phyloP scores from a whole-genome alignment of 2,329 filamentous ascomycete species.

The Scytalidium sp. region DNA sequence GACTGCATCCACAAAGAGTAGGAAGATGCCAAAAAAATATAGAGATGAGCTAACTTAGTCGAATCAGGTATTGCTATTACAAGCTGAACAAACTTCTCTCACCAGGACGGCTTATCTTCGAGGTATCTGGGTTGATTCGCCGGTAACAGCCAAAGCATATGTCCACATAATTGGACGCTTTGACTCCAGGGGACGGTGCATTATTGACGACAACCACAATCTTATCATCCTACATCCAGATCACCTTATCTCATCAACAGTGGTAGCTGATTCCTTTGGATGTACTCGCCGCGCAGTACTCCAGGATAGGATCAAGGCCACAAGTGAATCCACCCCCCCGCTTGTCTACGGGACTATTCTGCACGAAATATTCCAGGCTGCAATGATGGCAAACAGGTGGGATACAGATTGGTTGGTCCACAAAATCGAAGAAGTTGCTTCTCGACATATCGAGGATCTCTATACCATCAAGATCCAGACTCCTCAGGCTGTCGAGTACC shows the following conservation, averaged over 20 bases:
- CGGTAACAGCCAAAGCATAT: conserved; percentile 69
- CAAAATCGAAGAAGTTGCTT: conserved; percentile 66
- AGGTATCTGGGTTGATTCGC: conserved; percentile 83
- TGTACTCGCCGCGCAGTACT: conserved; percentile 89
- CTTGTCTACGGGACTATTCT: conserved; percentile 91
- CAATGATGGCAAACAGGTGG: conserved; percentile 81
- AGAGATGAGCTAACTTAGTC: not conserved
- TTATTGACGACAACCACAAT: conserved; percentile 78
- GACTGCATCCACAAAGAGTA: conserved; percentile 69
- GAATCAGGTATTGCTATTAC: conserved; percentile 73
- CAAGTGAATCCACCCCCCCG: conserved; percentile 72
- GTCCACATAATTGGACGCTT: conserved; percentile 86
- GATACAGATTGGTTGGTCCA: conserved; percentile 62
- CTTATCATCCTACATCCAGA: conserved; percentile 93
- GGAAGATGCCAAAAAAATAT: conserved; percentile 15
- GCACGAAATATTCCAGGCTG: conserved; percentile 93
- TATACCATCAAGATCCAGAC: conserved; percentile 81
- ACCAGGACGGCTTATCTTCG: conserved; percentile 72
- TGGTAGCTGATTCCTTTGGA: conserved; percentile 93
- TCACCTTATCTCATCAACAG: conserved; percentile 90
- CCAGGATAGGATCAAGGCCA: conserved; percentile 92
- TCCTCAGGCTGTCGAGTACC: conserved; percentile 70
- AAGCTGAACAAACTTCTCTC: conserved; percentile 68
- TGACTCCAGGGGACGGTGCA: conserved; percentile 64
- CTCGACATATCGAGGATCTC: conserved; percentile 80